Evolutionary conservation across 148 eudicot species (phyloP).

Genomic region (Suaeda aralocaspica): DNA sequence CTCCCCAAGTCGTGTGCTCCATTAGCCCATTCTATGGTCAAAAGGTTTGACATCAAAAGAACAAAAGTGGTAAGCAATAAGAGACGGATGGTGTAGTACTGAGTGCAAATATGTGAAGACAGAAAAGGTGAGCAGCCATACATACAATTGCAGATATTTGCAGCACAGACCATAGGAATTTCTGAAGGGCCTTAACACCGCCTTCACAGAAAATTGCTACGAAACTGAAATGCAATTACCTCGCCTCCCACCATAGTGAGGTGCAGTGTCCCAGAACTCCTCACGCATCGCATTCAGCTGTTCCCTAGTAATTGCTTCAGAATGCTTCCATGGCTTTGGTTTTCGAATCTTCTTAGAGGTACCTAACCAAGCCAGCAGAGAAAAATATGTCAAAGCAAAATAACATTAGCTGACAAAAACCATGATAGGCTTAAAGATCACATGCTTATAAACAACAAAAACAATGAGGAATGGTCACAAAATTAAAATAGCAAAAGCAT

Average conservation of each 20-base stretch:
- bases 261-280: constrained; percentile 94
- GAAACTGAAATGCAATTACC: constrained; percentile 33
- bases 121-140: not conserved
- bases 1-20: too few species aligned
- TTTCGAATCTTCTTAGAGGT: constrained; percentile 52
- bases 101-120: not conserved
- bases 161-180: not conserved
- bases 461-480: not conserved
- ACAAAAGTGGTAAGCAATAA: too few species aligned
- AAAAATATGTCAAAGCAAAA: not conserved
- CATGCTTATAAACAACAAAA: not conserved
- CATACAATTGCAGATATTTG: constrained; percentile 7
- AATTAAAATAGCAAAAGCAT: not conserved
- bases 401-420: not conserved
- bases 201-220: not conserved
- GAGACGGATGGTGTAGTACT: not conserved
- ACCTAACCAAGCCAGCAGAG: constrained; percentile 24
- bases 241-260: constrained; percentile 80
- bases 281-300: constrained; percentile 74
- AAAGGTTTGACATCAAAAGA: too few species aligned
- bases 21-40: too few species aligned
- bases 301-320: constrained; percentile 57
- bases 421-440: not conserved
- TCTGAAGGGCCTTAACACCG: not conserved
- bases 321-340: constrained; percentile 85